Base-by-base conservation (phyloP, 2,329 filamentous ascomycete species). In the Colletotrichum gigasporum region DNA sequence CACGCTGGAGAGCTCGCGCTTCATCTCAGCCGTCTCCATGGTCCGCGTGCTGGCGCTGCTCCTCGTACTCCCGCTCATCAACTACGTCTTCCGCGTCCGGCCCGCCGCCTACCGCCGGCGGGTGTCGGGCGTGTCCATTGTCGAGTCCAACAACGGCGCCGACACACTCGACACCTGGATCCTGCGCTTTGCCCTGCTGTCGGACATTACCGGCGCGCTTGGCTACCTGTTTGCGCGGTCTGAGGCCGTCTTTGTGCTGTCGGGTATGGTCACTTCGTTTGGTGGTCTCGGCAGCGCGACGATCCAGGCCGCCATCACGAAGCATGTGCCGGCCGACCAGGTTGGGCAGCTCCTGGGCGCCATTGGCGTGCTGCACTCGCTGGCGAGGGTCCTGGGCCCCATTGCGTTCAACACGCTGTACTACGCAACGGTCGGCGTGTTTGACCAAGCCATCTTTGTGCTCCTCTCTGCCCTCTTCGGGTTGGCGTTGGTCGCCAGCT, bases 271-370 rank as follows among this genome's bases (percentile, higher is more conserved):
- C 16, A 90, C 93, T 2, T 85, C 93, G 0, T 79, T 96, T 37
- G 95, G 95, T 22, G 94, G 94, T 1, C 89, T 98, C 45, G 94
- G 91, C 0, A 91, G 90, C 34, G 94, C 96, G 1, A 96, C 92
- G 0, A 83, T 97, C 51, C 93, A 97, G 72, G 90, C 92, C 2
- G 87, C 91, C 1, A 81, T 97, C 52, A 97, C 94, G 18, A 98
- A 97, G 74, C 96, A 98, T 75, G 90, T 98, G 0, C 93, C 94
- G 0, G 83, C 89, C 0, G 91, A 96, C 67, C 87, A 87, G 47
- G 90, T 96, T 0, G 96, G 96, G 0, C 90, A 96, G 74, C 81
- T 98, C n/a, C 85, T 99, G 0, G 96, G 96, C 20, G 94, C 94
- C 2, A 91, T 90, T 14, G 96, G 95, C 0, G 82, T 98, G 66